Evolutionary conservation across 257 asterid species (phyloP).

Genomic region (Coffea eugenioides): DNA sequence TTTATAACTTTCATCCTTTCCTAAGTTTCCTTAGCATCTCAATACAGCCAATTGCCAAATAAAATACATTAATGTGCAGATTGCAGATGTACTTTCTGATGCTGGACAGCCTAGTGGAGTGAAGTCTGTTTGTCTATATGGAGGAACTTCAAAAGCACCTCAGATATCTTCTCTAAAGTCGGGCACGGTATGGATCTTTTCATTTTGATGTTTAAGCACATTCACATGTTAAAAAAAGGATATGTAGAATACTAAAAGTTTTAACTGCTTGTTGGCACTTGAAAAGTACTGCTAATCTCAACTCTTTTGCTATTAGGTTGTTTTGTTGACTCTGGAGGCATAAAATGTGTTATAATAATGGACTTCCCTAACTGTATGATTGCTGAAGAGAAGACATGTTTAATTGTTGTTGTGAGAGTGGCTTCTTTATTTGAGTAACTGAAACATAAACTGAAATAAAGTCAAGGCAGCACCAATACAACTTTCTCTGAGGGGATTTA

Average conservation of each 20-base stretch:
- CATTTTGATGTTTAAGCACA: conserved; percentile 10
- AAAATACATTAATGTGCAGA: conserved; percentile 37
- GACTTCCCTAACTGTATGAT: neutral
- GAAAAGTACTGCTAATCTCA: neutral
- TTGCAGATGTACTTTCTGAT: conserved; percentile 80
- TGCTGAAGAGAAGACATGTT: neutral
- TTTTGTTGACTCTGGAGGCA: neutral
- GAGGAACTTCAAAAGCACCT: conserved; percentile 89
- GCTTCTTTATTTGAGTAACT: neutral
- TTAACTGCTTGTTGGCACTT: neutral
- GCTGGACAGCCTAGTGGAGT: conserved; percentile 89
- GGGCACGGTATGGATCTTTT: conserved; percentile 72
- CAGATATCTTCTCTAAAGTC: conserved; percentile 83
- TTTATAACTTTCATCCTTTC: neutral
- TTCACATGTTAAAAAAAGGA: neutral
- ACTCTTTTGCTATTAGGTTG: neutral
- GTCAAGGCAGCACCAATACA: neutral
- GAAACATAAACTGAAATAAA: neutral
- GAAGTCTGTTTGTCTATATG: conserved; percentile 77
- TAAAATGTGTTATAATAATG: neutral
- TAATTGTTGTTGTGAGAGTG: neutral
- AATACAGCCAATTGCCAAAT: conserved; percentile 3
- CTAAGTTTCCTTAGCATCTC: neutral
- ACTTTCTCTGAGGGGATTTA: neutral
- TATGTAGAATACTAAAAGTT: neutral